Conservation (phyloP, 257 asterid genomes). For the Parsonsia alboflavescens region DNA sequence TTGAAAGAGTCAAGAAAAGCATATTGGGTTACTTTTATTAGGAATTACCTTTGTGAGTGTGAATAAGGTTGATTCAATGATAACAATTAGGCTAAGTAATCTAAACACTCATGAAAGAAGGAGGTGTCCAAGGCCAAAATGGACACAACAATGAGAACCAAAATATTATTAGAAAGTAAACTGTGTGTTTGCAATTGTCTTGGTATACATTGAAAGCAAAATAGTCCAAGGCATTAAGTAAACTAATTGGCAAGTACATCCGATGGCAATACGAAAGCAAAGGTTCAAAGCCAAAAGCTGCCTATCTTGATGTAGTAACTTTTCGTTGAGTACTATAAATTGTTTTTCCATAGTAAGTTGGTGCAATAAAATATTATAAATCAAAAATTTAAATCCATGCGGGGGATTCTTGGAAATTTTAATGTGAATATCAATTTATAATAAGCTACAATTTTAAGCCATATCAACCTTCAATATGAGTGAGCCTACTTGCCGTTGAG, state of each 20-base stretch:
- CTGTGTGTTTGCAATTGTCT: background rate
- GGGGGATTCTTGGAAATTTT: no score
- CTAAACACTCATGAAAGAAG: conserved; percentile 3
- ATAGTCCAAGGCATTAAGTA: background rate
- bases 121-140: conserved; percentile 5
- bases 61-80: background rate
- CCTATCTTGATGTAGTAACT: background rate
- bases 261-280: background rate
- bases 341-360: background rate
- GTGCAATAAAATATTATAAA: background rate
- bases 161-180: no score
- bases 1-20: background rate
- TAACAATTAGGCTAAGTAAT: no score
- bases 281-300: conserved; percentile 1
- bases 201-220: background rate
- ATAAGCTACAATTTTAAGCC: no score
- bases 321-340: background rate
- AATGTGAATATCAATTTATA: no score
- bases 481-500: no score
- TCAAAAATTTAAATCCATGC: background rate
- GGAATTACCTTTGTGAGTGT: conserved; percentile 1
- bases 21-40: background rate
- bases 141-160: no score
- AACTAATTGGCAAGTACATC: background rate
- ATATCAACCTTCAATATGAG: no score